Conservation (phyloP, 495 filamentous ascomycete species). For the Aspergillus bertholletiae region DNA sequence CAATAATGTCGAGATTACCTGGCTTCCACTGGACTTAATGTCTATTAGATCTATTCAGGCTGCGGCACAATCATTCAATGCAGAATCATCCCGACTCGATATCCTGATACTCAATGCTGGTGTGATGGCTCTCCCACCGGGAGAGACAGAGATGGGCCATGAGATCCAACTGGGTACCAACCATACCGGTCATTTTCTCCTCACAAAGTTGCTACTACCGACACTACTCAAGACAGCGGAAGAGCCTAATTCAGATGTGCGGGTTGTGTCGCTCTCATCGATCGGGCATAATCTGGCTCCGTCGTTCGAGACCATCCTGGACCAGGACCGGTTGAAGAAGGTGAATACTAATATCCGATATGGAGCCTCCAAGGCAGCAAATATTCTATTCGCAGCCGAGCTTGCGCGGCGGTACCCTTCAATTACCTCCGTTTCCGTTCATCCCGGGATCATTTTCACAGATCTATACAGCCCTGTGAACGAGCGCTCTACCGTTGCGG, state of each 20-base stretch:
- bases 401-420: slow-evolving; percentile 42
- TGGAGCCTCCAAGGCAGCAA: slow-evolving; percentile 55
- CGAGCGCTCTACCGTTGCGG: slow-evolving; percentile 5
- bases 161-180: slow-evolving; percentile 59
- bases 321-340: slow-evolving; percentile 27
- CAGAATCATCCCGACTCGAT: slow-evolving; percentile 52
- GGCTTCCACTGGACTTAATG: slow-evolving; percentile 44
- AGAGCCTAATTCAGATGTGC: slow-evolving; percentile 37
- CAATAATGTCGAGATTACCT: slow-evolving; percentile 24
- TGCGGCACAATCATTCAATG: slow-evolving; percentile 45
- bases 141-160: slow-evolving; percentile 37
- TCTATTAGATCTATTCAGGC: slow-evolving; percentile 46
- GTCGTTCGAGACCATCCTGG: slow-evolving; percentile 23
- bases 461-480: slow-evolving; percentile 21
- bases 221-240: slow-evolving; percentile 25
- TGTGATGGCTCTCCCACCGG: slow-evolving; percentile 52
- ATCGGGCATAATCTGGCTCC: slow-evolving; percentile 29
- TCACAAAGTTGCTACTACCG: slow-evolving; percentile 47
- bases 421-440: slow-evolving; percentile 42
- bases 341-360: slow-evolving; percentile 48
- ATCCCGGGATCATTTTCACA: slow-evolving; percentile 44
- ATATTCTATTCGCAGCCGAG: slow-evolving; percentile 53
- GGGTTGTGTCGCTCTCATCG: slow-evolving; percentile 41
- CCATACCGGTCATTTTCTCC: slow-evolving; percentile 57
- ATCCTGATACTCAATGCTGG: slow-evolving; percentile 62